phyloP scores from a whole-genome alignment of 2,329 filamentous ascomycete species.

The Fonsecaea erecta region DNA sequence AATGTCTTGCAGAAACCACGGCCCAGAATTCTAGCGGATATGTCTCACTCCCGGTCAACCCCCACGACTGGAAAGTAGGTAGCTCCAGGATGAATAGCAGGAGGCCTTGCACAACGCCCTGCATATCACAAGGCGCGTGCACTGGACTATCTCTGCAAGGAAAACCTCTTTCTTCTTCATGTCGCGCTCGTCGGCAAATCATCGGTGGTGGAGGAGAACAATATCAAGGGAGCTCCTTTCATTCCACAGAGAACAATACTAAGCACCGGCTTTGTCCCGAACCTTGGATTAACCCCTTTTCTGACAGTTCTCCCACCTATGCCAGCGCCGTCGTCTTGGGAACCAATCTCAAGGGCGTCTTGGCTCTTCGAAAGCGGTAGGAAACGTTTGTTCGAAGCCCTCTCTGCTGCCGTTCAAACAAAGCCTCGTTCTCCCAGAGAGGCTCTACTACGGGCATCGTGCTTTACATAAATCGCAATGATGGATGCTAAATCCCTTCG shows the following conservation, averaged over 20 bases:
- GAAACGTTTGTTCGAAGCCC: slow-evolving; percentile 10
- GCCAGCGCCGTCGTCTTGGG: neutral
- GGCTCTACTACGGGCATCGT: neutral
- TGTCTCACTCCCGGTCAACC: neutral
- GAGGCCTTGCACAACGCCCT: neutral
- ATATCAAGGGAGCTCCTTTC: neutral
- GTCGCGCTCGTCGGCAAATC: neutral
- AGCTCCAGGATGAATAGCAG: neutral
- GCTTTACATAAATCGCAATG: slow-evolving; percentile 6
- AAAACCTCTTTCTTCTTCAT: too few relatives aligned
- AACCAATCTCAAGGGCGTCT: neutral
- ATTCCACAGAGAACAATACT: slow-evolving; percentile 13
- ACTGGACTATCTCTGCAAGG: too few relatives aligned
- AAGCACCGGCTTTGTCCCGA: neutral
- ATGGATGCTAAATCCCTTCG: neutral
- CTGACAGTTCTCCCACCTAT: neutral
- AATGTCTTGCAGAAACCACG: neutral
- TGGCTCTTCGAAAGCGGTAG: slow-evolving; percentile 11
- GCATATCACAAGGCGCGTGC: too few relatives aligned
- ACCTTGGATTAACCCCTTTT: neutral
- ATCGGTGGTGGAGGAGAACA: neutral
- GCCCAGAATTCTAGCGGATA: neutral
- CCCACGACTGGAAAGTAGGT: too few relatives aligned
- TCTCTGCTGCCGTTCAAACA: neutral
- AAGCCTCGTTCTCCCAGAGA: neutral